Conservation (phyloP, 1,284 basidiomycete genomes). For the Amylostereum chailletii region DNA sequence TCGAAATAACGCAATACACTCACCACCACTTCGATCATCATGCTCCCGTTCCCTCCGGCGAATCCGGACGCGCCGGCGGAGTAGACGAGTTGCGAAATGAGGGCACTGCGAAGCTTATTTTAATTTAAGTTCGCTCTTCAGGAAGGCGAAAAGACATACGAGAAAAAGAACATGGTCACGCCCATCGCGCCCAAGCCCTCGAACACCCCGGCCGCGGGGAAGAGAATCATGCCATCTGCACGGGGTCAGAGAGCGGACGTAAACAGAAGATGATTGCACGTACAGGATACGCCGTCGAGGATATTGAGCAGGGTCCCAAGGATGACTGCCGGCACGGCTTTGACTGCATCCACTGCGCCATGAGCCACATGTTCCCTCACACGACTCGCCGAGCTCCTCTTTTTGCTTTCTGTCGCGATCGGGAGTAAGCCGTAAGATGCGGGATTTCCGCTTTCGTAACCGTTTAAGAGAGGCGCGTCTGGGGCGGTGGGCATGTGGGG, state of each 20-base stretch:
- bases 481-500: too few species aligned
- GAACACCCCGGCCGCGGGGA: slow-evolving; percentile 81
- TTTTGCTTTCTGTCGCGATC: too few species aligned
- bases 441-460: background rate
- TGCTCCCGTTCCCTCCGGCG: slow-evolving; percentile 85
- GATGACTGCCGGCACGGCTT: slow-evolving; percentile 74
- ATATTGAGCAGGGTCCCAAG: slow-evolving; percentile 87
- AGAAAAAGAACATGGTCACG: slow-evolving; percentile 92
- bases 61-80: slow-evolving; percentile 86
- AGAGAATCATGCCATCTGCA: slow-evolving; percentile 81
- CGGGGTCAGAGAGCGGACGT: background rate
- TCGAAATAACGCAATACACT: slow-evolving; percentile 20
- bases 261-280: slow-evolving; percentile 23
- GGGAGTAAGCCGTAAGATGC: too few species aligned
- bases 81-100: slow-evolving; percentile 83
- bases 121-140: background rate
- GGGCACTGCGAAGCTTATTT: slow-evolving; percentile 30
- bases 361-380: too few species aligned
- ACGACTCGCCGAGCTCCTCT: too few species aligned
- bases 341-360: slow-evolving; percentile 23
- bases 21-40: slow-evolving; percentile 98
- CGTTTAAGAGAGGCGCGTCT: background rate
- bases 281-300: slow-evolving; percentile 87
- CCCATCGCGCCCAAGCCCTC: slow-evolving; percentile 80
- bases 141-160: slow-evolving; percentile 28